Evolutionary conservation across 2,329 filamentous ascomycete species (phyloP).

Genomic region (Hymenoscyphus salicellus): DNA sequence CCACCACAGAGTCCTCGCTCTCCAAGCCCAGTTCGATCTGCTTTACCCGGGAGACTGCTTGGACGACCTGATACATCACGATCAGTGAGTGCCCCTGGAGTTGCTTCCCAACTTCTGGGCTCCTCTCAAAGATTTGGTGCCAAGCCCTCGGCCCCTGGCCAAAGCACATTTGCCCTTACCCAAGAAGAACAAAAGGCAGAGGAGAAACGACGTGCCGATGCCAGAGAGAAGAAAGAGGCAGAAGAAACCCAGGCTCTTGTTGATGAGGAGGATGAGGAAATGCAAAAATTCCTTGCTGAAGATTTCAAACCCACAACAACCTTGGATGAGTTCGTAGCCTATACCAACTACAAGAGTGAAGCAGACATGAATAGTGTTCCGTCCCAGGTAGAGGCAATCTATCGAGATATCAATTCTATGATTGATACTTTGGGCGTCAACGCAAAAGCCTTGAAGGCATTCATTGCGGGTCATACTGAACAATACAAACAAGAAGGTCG

Average conservation of each 20-base stretch:
- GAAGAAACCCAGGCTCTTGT: conserved; percentile 57
- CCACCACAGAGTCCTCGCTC: conserved; percentile 58
- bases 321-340: conserved; percentile 66
- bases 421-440: conserved; percentile 90
- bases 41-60: conserved; percentile 50
- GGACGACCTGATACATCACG: conserved; percentile 50
- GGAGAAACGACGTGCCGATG: conserved; percentile 31
- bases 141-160: conserved; percentile 41
- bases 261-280: conserved; percentile 67
- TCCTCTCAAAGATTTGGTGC: conserved; percentile 45
- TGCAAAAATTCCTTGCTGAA: conserved; percentile 60
- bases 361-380: conserved; percentile 51
- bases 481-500: conserved; percentile 52
- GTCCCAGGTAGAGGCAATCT: conserved; percentile 64
- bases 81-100: conserved; percentile 59
- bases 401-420: conserved; percentile 87
- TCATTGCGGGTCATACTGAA: conserved; percentile 65
- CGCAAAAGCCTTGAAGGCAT: conserved; percentile 56
- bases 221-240: conserved; percentile 53
- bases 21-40: conserved; percentile 65
- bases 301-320: conserved; percentile 59
- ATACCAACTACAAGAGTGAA: conserved; percentile 52
- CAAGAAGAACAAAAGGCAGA: conserved; percentile 30
- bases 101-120: conserved; percentile 53
- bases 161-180: conserved; percentile 25